Evolutionary conservation across 2,329 filamentous ascomycete species (phyloP), one percentile per base, ranked within the genome.

Genomic region (Penicillium janthinellum): DNA sequence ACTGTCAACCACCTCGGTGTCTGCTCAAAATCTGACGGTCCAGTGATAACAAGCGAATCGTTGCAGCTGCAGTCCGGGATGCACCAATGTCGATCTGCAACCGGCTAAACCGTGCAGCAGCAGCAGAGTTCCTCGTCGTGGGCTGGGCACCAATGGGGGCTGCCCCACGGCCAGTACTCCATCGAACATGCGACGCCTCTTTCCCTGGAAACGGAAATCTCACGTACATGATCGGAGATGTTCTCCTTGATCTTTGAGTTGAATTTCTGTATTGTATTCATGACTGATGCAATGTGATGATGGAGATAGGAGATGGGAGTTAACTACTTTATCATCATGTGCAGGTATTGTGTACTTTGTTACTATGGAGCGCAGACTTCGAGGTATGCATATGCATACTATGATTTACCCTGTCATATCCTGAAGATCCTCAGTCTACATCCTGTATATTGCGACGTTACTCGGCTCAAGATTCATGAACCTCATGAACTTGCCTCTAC

Each of bases 151-250:
- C 63, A 65, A 65, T 66, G 57, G 60, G 38, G 49, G 47, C 39
- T 34, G 54, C 12, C 54, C 42, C 17, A 42, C 41, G 37, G 37
- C 22, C 48, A 39, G 17, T 39, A 42, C 57, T 62, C 49, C 49
- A 53, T 59, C 50, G 50, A 51, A 58, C 49, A 57, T 55, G 54
- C 57, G 57, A 59, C 57, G 41, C 35, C 44, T 38, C 20, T 20
- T 20, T 22, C 25, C 20, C 11, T 17, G 39, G 25, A 34, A 35
- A 35, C 28, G 51, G 51, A 38, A n/a, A 61, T 58, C 57, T 65
- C 58, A 58, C 62, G 56, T 67, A 61, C 61, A 66, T 59, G 60
- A 64, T 58, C 61, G 64, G 61, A 67, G 47, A 63, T 60, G 54
- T 60, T 67, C 55, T 65, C 60, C 57, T 44, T 34, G 14, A 10